These are phyloP conservation scores for Pseudomassariella vexata DNA, from an alignment of 2,329 filamentous ascomycete genomes.

Conservation along the genomic window DNA sequence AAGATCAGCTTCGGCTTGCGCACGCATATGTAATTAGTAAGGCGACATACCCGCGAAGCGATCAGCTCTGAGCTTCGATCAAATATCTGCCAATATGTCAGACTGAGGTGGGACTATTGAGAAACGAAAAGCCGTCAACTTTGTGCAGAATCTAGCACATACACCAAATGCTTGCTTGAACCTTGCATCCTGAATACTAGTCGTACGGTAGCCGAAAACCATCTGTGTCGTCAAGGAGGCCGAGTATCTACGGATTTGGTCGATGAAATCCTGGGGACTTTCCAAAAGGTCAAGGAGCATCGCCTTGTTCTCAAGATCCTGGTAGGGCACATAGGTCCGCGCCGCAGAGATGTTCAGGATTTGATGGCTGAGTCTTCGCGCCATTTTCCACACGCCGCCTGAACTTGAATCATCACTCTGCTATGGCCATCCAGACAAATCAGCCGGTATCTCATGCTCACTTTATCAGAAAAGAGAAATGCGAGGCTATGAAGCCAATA, in stretches of 20 bases:
- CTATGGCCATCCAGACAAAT: not conserved
- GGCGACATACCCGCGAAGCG: not conserved
- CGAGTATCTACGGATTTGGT: conserved; percentile 41
- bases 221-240: conserved; percentile 43
- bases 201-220: conserved; percentile 39
- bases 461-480: too few species aligned
- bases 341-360: conserved; percentile 40
- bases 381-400: conserved; percentile 24
- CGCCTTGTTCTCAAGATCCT: conserved; percentile 48
- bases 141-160: too few species aligned
- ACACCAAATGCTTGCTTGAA: conserved; percentile 34
- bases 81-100: not conserved
- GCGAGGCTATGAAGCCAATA: too few species aligned
- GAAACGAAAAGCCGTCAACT: too few species aligned
- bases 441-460: too few species aligned
- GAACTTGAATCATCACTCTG: not conserved
- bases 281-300: conserved; percentile 46
- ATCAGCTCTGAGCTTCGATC: conserved; percentile 2
- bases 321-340: conserved; percentile 46
- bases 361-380: conserved; percentile 33
- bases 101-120: conserved; percentile 3
- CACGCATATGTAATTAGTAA: too few species aligned
- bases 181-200: conserved; percentile 26
- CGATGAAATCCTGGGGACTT: conserved; percentile 31
- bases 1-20: too few species aligned